Conservation (phyloP, 495 filamentous ascomycete species). For the Neurospora pannonica region DNA sequence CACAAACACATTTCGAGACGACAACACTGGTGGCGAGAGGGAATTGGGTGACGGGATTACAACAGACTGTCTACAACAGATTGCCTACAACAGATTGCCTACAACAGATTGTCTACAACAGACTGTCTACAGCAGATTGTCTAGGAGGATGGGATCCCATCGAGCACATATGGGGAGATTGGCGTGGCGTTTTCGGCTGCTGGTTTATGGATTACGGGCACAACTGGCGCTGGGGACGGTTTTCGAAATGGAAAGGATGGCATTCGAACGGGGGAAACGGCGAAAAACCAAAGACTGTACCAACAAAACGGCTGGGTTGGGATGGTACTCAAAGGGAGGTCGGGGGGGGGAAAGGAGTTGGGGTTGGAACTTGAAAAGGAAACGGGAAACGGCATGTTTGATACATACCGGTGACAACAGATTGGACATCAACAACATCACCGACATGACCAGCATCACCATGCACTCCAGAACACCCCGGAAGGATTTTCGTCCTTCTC, state of each 20-base stretch:
- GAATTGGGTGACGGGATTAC: not conserved
- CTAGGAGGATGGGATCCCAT: not conserved
- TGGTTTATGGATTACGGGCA: not conserved
- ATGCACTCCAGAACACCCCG: not conserved
- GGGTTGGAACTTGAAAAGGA: not conserved
- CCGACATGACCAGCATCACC: not conserved
- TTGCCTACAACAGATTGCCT: too few relatives aligned
- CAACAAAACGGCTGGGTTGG: not conserved
- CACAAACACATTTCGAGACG: not conserved
- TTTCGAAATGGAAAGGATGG: not conserved
- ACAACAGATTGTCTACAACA: too few relatives aligned
- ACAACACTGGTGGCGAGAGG: not conserved
- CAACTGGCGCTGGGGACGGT: not conserved
- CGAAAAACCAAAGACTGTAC: not conserved
- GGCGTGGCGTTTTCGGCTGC: not conserved
- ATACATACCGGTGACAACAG: not conserved
- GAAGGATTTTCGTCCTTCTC: not conserved
- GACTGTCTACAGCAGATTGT: not conserved
- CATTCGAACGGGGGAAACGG: not conserved
- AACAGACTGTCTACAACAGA: not conserved
- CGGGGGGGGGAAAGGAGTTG: not conserved
- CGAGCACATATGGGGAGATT: not conserved
- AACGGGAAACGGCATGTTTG: not conserved
- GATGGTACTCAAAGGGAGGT: not conserved
- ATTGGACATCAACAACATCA: not conserved